phyloP scores from a whole-genome alignment of 2,329 filamentous ascomycete genomes.

The Lecanicillium sp. region DNA sequence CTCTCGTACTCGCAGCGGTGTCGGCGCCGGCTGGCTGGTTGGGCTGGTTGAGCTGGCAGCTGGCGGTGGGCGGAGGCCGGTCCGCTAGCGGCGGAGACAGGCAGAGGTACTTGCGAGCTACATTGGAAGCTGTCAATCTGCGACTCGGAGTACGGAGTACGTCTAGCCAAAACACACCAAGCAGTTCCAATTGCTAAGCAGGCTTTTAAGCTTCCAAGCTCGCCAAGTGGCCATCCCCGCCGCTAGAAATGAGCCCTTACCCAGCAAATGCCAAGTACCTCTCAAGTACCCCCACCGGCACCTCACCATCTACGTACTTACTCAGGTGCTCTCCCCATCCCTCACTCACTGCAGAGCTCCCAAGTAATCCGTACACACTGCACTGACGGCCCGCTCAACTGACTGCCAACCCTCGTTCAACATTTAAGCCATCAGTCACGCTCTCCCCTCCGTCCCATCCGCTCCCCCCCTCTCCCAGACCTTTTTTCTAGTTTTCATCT shows the following conservation, averaged over 20 bases:
- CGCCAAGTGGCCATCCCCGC: not conserved
- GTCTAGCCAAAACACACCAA: not conserved
- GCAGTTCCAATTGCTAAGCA: no score
- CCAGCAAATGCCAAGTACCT: not conserved
- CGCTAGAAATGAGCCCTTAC: no score
- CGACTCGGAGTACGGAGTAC: not conserved
- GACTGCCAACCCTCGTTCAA: not conserved
- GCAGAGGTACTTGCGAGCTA: no score
- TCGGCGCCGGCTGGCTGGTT: not conserved
- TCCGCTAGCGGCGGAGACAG: no score
- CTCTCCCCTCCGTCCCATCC: not conserved
- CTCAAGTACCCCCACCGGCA: not conserved
- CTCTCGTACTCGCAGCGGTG: slow-evolving; percentile 4
- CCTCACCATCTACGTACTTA: not conserved
- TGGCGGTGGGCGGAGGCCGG: no score
- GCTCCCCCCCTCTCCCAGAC: not conserved
- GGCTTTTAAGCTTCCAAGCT: no score
- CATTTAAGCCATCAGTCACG: slow-evolving; percentile 1
- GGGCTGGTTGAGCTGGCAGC: not conserved
- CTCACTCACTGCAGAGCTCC: not conserved
- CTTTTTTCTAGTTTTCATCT: not conserved
- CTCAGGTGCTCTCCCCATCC: not conserved
- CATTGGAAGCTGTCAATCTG: no score
- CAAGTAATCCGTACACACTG: no score
- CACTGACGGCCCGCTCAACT: not conserved